Base-by-base conservation (phyloP, 441 rosid species). In the Isatis lusitanica region DNA sequence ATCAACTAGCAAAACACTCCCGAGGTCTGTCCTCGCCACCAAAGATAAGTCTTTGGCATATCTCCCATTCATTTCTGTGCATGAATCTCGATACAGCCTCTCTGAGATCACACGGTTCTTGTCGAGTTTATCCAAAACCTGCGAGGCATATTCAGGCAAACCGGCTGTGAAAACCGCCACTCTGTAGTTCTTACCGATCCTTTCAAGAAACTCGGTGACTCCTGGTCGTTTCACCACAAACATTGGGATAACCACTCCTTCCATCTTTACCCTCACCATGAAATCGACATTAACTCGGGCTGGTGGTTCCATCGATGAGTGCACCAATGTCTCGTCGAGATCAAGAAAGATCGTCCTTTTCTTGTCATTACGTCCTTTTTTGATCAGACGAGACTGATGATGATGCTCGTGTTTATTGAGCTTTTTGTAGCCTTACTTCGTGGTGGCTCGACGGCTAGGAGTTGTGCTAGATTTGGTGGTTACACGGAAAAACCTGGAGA, bases 151-250 rank as follows among this genome's bases (percentile, higher is more conserved):
- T 73, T 83, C 94, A 30, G 63, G 78, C 10, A 94, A 66, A n/a
- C 96, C 97, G 13, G 98, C 97, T 4, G 97, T 94, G 82, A 94
- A 94, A 38, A 94, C 82, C 56, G 82, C 98, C 71, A 92, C 81
- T 80, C 86, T 88, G 47, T 75, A 87, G 10, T 79, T 86, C 47
- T 81, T 66, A 57, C 86, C 73, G 42, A 92, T 63, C 44, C 79
- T 73, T 48, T 85, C 82, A 80, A 92, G 79, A 80, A 94, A 94
- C 18, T 65, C 81, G 33, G 87, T 87, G 35, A 94, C 90, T 13
- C 97, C 96, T 1, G 97, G 97, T 9, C 97, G 81, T 78, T 90
- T 92, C 71, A 86, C 77, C 47, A 92, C 98, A 60, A 87, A 94
- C 69, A 92, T 87, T 4, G 79, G 86, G 85, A 86, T 63, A 10